Evolutionary conservation across 1,284 basidiomycete species (phyloP).

Genomic region (Pterulicium gracile): DNA sequence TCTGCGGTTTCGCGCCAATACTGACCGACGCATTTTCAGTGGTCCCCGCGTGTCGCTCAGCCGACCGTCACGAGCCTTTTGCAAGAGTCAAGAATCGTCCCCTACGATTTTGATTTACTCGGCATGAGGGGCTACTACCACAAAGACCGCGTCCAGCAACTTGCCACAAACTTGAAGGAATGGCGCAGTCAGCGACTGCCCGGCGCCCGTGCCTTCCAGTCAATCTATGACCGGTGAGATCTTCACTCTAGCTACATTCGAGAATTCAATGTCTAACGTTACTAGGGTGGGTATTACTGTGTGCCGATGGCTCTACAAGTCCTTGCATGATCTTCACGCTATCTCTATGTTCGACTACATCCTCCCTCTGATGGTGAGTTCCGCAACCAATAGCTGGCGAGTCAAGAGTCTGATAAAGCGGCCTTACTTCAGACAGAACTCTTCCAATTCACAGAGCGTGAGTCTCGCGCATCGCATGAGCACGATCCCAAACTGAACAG

Average conservation of each 20-base stretch:
- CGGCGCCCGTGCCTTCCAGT: slow-evolving; percentile 69
- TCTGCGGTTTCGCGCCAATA: neutral
- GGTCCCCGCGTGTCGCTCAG: slow-evolving; percentile 30
- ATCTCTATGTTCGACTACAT: slow-evolving; percentile 72
- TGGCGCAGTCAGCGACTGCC: slow-evolving; percentile 64
- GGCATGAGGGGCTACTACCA: slow-evolving; percentile 64
- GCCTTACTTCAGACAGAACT: slow-evolving; percentile 44
- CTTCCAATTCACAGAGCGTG: slow-evolving; percentile 62
- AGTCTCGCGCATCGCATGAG: slow-evolving; percentile 8
- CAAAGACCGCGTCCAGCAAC: slow-evolving; percentile 41
- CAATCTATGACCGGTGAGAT: slow-evolving; percentile 67
- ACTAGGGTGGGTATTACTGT: slow-evolving; percentile 50
- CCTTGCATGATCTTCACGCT: slow-evolving; percentile 66
- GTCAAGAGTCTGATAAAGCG: slow-evolving; percentile 5
- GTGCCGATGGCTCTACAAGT: slow-evolving; percentile 69
- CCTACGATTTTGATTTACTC: slow-evolving; percentile 62
- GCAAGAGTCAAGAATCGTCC: slow-evolving; percentile 57
- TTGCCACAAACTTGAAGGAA: slow-evolving; percentile 50
- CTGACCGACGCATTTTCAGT: slow-evolving; percentile 23
- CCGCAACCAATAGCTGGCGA: neutral
- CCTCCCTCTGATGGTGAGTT: slow-evolving; percentile 60
- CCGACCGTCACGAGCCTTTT: slow-evolving; percentile 32
- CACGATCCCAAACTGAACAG: slow-evolving; percentile 4
- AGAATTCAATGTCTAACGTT: slow-evolving; percentile 6
- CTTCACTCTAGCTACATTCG: slow-evolving; percentile 5